Evolutionary conservation across 2,329 filamentous ascomycete species (phyloP), one percentile per base, ranked within the genome.

Genomic region (Colletotrichum zoysiae): DNA sequence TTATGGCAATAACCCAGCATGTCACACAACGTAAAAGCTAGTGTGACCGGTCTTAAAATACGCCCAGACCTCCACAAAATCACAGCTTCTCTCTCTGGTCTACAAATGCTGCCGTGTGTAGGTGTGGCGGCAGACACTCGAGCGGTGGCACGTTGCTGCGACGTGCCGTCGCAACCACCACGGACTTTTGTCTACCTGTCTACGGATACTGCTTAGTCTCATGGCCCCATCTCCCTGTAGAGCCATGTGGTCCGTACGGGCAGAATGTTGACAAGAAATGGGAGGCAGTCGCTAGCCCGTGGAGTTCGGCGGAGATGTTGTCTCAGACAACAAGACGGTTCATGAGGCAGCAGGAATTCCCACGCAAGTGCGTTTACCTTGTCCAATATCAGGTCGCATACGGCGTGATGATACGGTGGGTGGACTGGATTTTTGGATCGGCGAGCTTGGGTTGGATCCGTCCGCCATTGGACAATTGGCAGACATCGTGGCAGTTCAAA

Each of bases 21-120:
- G 53, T 65, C 26, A 40, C 6, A 57, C 51, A 9, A 46, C 35
- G 44, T 38, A 23, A 9, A 5, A 55, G 48, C 35, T 35, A 55
- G 20, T 38, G 38, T 62, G 23, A 65, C 61, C 20, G 18, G 23
- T 40, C 44, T 14, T 56, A 40, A 56, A 67, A 48, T 61, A 57
- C 7, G n/a, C 33, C 55, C 20, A 6, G 11, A 7, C 55, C 55
- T 57, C 6, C 33, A 38, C 33, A 18, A 12, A 23, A 60, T 56
- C 6, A 20, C 8, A 26, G 55, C 60, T 33, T 42, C 48, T 48
- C 46, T 48, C 20, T 48, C 35, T 60, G 46, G 46, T 40, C 33
- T 38, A 16, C 18, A 18, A 23, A 14, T 46, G 18, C 35, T 53
- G 20, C 14, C 9, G 30, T 30, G 48, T 38, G 33, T 16, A 5